phyloP scores from a whole-genome alignment of 2,329 filamentous ascomycete genomes.

The Hypoxylon rubiginosum region DNA sequence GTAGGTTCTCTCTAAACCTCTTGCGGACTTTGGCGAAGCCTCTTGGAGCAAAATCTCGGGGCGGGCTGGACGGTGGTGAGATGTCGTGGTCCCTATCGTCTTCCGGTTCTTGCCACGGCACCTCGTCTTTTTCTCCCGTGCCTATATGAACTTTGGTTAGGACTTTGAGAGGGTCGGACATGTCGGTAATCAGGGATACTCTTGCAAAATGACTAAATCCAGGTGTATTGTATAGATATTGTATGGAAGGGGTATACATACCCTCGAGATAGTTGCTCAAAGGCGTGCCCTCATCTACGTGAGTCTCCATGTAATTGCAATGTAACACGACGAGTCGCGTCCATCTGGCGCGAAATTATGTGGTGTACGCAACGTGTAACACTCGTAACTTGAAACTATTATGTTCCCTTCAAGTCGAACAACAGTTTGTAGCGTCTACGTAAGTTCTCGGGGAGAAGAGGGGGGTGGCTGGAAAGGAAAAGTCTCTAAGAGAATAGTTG shows the following conservation, averaged over 20 bases:
- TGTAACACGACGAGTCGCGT: slow-evolving; percentile 48
- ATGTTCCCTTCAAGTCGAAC: slow-evolving; percentile 8
- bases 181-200: slow-evolving; percentile 21
- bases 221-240: neutral
- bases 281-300: slow-evolving; percentile 53
- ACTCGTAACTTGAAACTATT: slow-evolving; percentile 3
- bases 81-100: slow-evolving; percentile 42
- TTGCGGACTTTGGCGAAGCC: slow-evolving; percentile 50
- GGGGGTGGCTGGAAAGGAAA: slow-evolving; percentile 10
- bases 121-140: slow-evolving; percentile 48
- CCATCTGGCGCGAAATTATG: slow-evolving; percentile 49
- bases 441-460: slow-evolving; percentile 13
- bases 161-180: slow-evolving; percentile 27
- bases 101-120: slow-evolving; percentile 49
- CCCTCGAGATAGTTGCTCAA: slow-evolving; percentile 54
- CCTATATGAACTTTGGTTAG: slow-evolving; percentile 46
- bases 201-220: slow-evolving; percentile 4
- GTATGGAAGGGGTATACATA: slow-evolving; percentile 39
- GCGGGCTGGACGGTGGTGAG: slow-evolving; percentile 50
- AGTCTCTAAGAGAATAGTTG: slow-evolving; percentile 11
- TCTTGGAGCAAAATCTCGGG: slow-evolving; percentile 52
- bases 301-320: slow-evolving; percentile 52
- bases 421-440: slow-evolving; percentile 23
- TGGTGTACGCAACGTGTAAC: slow-evolving; percentile 26
- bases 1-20: slow-evolving; percentile 49